Evolutionary conservation across 2,329 filamentous ascomycete genomes (phyloP), one percentile per base, ranked within the genome.

Genomic region (Parastagonospora avenae): DNA sequence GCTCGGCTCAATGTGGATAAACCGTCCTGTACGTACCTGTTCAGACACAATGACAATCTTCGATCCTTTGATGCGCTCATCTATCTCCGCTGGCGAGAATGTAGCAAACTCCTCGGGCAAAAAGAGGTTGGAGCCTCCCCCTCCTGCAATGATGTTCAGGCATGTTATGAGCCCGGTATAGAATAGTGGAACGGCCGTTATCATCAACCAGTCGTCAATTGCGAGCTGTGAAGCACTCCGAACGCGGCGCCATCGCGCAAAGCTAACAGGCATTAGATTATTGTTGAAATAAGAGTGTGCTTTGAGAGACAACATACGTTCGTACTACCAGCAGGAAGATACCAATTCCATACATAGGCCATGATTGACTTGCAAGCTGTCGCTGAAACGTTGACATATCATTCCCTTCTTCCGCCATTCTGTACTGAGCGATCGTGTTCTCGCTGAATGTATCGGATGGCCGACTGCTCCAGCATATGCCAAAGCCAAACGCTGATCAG

Each of bases 1-100:
- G 54, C 40, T 51, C 15, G n/a, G 29, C 2, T 16, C 14, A 16
- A 12, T 1, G 36, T 19, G 12, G 4, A 16, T 30, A 24, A 8
- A 6, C 2, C 8, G 11, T 2, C 4, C 14, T 16, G 9, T 2
- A 37, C 59, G 40, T 54, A 74, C 75, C 63, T 79, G 75, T 62
- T 80, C 77, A 2, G 75, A 76, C 1, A 77, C 62, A 4, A 79
- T 58, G 12, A 77, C 75, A 31, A 79, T 71, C 59, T 79, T 79
- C 11, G 74, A 76, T 10, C 76, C 76, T 32, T 73, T 70, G 36
- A 79, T 74, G 7, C 78, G 71, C 15, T 77, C 73, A 28, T 71
- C 33, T 4, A 79, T 74, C 8, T 79, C 71, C 12, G 59, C 48
- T 11, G 63, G 50, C 6, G 68, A 72, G 55, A 78, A 78, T 0